Evolutionary conservation across 345 rosid species (phyloP).

Genomic region (Bretschneidera sinensis): DNA sequence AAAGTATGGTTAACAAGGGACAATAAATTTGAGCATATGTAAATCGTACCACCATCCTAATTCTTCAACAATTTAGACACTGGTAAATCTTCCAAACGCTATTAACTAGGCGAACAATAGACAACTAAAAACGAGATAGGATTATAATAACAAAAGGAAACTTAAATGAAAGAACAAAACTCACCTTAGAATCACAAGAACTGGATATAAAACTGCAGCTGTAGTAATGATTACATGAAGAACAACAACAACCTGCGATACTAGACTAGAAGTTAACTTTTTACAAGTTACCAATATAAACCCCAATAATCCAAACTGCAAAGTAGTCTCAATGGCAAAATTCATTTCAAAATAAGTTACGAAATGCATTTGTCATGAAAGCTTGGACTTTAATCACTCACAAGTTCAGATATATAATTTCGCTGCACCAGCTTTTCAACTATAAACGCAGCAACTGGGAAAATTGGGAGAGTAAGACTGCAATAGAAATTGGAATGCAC

Average conservation of each 20-base stretch:
- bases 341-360: no score
- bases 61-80: not conserved
- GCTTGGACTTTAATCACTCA: constrained; percentile 32
- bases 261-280: constrained; percentile 16
- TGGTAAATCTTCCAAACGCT: not conserved
- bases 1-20: no score
- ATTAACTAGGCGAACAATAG: not conserved
- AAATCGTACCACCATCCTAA: not conserved
- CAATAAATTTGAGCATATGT: not conserved
- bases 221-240: constrained; percentile 70
- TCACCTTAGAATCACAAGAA: constrained; percentile 79
- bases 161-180: constrained; percentile 12
- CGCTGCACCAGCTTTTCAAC: constrained; percentile 70
- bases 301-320: not conserved
- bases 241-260: constrained; percentile 53
- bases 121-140: constrained; percentile 6
- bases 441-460: constrained; percentile 69
- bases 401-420: constrained; percentile 55
- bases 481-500: constrained; percentile 23
- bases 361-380: not conserved
- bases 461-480: constrained; percentile 84
- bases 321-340: not conserved
- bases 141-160: constrained; percentile 10
- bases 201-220: constrained; percentile 68
- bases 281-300: no score